Evolutionary conservation across 768 basidiomycete genomes (phyloP).

Genomic region (Suillus spraguei): DNA sequence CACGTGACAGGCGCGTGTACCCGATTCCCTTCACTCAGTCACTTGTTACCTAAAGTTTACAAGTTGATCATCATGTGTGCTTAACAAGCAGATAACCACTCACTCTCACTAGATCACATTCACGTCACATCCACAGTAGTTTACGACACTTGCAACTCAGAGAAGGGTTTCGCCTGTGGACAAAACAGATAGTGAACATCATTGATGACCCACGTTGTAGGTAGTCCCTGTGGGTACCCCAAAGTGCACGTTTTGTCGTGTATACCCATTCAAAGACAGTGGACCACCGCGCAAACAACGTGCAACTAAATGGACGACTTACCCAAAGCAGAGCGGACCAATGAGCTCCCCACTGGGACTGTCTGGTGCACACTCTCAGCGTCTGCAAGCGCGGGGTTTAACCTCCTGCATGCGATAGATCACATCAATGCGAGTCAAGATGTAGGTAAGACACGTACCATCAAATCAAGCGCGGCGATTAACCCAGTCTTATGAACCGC

Average conservation of each 20-base stretch:
- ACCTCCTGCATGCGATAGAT: conserved; percentile 66
- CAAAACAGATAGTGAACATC: not conserved
- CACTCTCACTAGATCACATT: not conserved
- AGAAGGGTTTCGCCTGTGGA: conserved; percentile 1
- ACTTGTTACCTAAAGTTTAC: too few species aligned
- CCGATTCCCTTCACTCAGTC: too few species aligned
- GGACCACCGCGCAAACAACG: not conserved
- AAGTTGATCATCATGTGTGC: too few species aligned
- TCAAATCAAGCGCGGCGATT: conserved; percentile 91
- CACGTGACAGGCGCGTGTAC: too few species aligned
- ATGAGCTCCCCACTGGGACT: conserved; percentile 85
- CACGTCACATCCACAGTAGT: not conserved
- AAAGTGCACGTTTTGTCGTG: not conserved
- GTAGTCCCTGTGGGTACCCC: not conserved
- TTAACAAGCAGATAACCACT: not conserved
- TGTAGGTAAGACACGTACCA: conserved; percentile 56
- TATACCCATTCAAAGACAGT: not conserved
- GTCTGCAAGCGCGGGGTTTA: conserved; percentile 87
- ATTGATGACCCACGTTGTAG: not conserved
- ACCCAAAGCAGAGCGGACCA: conserved; percentile 84
- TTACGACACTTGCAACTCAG: not conserved
- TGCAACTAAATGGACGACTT: conserved; percentile 25
- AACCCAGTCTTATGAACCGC: conserved; percentile 90
- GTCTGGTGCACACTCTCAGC: conserved; percentile 78
- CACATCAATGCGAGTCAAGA: too few species aligned